Conservation (phyloP, 2,329 filamentous ascomycete genomes). For the Stemphylium vesicarium region DNA sequence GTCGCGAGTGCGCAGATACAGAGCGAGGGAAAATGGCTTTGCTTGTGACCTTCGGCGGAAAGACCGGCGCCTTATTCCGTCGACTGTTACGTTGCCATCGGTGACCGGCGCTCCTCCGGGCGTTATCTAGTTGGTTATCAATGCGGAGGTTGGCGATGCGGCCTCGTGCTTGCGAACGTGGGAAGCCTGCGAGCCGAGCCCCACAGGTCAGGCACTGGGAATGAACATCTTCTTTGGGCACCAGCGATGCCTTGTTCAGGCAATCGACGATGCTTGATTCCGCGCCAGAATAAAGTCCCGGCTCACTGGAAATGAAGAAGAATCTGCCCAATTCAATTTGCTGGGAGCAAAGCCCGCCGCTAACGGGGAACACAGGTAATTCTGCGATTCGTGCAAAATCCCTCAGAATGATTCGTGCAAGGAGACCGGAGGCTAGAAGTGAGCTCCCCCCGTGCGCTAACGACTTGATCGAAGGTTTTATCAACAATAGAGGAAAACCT, state of each 20-base stretch:
- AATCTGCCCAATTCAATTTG: slow-evolving; percentile 10
- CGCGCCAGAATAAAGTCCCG: slow-evolving; percentile 20
- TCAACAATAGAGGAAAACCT: slow-evolving; percentile 20
- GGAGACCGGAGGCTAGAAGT: slow-evolving; percentile 27
- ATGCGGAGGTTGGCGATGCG: slow-evolving; percentile 15
- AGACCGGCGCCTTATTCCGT: slow-evolving; percentile 10
- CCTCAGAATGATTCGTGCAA: slow-evolving; percentile 25
- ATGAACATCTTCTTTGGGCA: slow-evolving; percentile 17
- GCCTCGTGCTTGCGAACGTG: slow-evolving; percentile 14
- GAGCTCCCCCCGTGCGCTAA: slow-evolving; percentile 43
- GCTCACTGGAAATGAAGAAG: slow-evolving; percentile 19
- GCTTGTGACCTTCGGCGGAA: slow-evolving; percentile 10
- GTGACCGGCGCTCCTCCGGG: slow-evolving; percentile 14
- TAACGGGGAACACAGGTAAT: slow-evolving; percentile 16
- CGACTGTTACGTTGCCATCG: slow-evolving; percentile 13
- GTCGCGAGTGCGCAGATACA: slow-evolving; percentile 9
- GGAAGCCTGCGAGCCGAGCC: slow-evolving; percentile 9
- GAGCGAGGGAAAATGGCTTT: slow-evolving; percentile 6
- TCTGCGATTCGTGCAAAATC: slow-evolving; percentile 21
- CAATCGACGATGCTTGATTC: slow-evolving; percentile 17
- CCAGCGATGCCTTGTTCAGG: slow-evolving; percentile 10
- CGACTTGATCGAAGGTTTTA: slow-evolving; percentile 16
- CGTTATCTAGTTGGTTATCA: slow-evolving; percentile 10
- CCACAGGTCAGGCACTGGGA: slow-evolving; percentile 20
- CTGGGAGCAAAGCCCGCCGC: slow-evolving; percentile 11